A percentile compares a stretch with the other conserved stretches of the same genome.
phyloP scores from a whole-genome alignment of 164 flowering plant genomes.

The Kalanchoe fedtschenkoi region DNA sequence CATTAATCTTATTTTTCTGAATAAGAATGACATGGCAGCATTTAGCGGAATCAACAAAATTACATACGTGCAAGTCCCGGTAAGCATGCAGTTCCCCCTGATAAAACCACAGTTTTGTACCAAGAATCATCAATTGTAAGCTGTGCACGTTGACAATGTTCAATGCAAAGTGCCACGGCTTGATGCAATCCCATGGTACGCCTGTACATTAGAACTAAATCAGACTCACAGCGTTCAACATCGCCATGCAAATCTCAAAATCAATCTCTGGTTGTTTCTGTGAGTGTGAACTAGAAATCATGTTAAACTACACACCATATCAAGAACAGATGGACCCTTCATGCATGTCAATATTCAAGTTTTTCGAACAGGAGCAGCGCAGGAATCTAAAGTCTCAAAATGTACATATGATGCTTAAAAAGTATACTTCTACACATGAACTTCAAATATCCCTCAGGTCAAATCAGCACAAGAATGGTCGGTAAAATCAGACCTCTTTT shows the following conservation, averaged over 20 bases:
- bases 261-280: neutral
- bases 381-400: neutral
- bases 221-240: neutral
- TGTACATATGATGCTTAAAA: neutral
- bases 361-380: neutral
- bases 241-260: neutral
- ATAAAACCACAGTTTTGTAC: conserved; percentile 84
- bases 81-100: conserved; percentile 85
- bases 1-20: neutral
- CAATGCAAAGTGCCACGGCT: conserved; percentile 93
- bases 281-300: too few species aligned
- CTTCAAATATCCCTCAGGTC: too few species aligned
- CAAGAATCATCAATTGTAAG: conserved; percentile 53
- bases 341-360: neutral
- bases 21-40: too few species aligned
- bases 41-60: neutral
- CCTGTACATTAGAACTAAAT: conserved; percentile 24
- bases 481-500: too few species aligned
- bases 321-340: neutral
- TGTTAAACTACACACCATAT: too few species aligned
- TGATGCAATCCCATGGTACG: conserved; percentile 79
- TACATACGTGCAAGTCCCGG: conserved; percentile 85
- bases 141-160: conserved; percentile 72
- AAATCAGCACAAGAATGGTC: too few species aligned
- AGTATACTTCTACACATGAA: too few species aligned